Conservation (phyloP, 2,329 filamentous ascomycete genomes). For the Curvularia sp. region DNA sequence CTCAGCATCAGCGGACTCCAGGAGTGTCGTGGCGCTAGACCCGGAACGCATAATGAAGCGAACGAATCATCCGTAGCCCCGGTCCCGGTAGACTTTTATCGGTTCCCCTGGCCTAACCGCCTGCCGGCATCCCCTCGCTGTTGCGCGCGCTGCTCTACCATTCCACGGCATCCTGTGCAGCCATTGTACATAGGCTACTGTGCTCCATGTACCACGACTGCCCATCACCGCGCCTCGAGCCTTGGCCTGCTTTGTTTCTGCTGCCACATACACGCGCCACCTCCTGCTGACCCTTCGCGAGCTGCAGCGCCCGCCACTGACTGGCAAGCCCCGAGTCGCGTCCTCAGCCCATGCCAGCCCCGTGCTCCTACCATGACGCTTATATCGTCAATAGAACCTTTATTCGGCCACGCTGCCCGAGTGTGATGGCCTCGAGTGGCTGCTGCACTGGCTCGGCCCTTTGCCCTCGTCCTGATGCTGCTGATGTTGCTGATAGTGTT, state of each 20-base stretch:
- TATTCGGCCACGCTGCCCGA: neutral
- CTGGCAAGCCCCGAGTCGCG: too few relatives aligned
- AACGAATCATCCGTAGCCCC: conserved; percentile 26
- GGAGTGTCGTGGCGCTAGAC: conserved; percentile 29
- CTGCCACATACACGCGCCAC: too few relatives aligned
- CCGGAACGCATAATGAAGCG: conserved; percentile 24
- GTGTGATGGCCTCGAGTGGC: conserved; percentile 3
- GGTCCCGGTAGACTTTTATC: conserved; percentile 19
- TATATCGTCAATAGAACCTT: conserved; percentile 15
- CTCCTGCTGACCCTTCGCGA: too few relatives aligned
- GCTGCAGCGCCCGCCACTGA: too few relatives aligned
- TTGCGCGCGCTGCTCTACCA: conserved; percentile 3
- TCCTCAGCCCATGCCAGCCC: conserved; percentile 7
- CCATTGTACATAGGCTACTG: neutral
- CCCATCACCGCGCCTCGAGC: too few relatives aligned
- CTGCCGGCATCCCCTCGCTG: conserved; percentile 26
- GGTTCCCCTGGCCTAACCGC: conserved; percentile 31
- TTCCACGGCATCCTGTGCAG: too few relatives aligned
- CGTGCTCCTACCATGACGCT: conserved; percentile 18
- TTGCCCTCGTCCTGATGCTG: too few relatives aligned
- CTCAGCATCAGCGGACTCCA: conserved; percentile 11
- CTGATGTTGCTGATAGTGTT: too few relatives aligned
- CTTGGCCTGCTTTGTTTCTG: too few relatives aligned
- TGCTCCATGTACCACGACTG: neutral
- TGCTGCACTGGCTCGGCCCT: neutral